A percentile compares a stretch with the other conserved stretches of the same genome.
Evolutionary conservation across 352 stramenopile species (phyloP).

Genomic region (Phytophthora pseudosyringae): DNA sequence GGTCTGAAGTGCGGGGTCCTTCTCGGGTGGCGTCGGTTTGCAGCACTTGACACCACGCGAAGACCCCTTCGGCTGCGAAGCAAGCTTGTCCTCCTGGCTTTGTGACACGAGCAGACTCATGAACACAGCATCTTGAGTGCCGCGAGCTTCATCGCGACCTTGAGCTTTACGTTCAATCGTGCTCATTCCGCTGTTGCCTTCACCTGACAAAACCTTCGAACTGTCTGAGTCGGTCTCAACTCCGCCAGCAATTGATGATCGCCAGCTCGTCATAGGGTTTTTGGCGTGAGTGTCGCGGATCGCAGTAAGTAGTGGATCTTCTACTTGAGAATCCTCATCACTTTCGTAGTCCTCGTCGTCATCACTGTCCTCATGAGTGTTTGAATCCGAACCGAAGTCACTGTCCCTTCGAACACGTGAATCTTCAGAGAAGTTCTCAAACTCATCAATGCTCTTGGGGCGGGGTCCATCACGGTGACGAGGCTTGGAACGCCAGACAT

Average conservation of each 20-base stretch:
- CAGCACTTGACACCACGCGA: slow-evolving; percentile 30
- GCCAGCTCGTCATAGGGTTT: slow-evolving; percentile 79
- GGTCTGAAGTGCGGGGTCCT: slow-evolving; percentile 64
- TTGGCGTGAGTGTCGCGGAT: slow-evolving; percentile 67
- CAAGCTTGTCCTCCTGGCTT: slow-evolving; percentile 58
- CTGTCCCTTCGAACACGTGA: slow-evolving; percentile 15
- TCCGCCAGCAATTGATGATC: slow-evolving; percentile 31
- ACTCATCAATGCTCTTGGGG: slow-evolving; percentile 62
- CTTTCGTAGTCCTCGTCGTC: slow-evolving; percentile 43
- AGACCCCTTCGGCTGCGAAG: slow-evolving; percentile 30
- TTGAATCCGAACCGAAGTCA: slow-evolving; percentile 34
- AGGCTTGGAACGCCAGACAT: slow-evolving; percentile 81
- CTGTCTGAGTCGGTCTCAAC: slow-evolving; percentile 24
- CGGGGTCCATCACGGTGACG: slow-evolving; percentile 65
- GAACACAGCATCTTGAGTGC: slow-evolving; percentile 73
- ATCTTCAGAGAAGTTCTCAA: slow-evolving; percentile 66
- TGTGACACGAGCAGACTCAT: slow-evolving; percentile 66
- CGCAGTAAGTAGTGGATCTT: slow-evolving; percentile 69
- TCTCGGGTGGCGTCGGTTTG: slow-evolving; percentile 53
- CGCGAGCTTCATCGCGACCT: slow-evolving; percentile 56
- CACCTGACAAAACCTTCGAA: slow-evolving; percentile 49
- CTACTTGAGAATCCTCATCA: slow-evolving; percentile 31
- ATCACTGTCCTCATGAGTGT: slow-evolving; percentile 34
- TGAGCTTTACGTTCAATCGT: slow-evolving; percentile 70
- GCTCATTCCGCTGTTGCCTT: slow-evolving; percentile 82